Conservation (phyloP, 2,329 filamentous ascomycete genomes). For the Trichoderma sp. region DNA sequence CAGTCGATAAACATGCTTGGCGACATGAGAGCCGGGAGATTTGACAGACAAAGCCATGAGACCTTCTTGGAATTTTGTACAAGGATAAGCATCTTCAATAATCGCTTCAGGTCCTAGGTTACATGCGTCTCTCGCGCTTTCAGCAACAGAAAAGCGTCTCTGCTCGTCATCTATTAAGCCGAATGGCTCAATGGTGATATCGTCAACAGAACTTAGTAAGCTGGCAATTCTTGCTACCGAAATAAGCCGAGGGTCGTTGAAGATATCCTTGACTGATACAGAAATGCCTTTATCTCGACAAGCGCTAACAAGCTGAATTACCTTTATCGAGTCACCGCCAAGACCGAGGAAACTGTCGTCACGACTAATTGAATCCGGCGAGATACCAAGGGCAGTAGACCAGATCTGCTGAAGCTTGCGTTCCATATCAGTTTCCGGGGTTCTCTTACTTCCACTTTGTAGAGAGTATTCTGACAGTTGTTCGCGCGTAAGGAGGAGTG, state of each 20-base stretch:
- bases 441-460: neutral
- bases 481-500: neutral
- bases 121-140: neutral
- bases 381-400: neutral
- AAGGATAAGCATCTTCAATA: constrained; percentile 33
- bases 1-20: constrained; percentile 33
- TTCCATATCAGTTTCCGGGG: constrained; percentile 17
- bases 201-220: neutral
- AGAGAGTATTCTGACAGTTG: neutral
- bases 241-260: constrained; percentile 22
- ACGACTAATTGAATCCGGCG: constrained; percentile 29
- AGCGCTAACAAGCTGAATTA: constrained; percentile 24
- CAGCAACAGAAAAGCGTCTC: neutral
- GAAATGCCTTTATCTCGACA: constrained; percentile 14
- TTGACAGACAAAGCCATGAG: constrained; percentile 35
- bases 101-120: neutral
- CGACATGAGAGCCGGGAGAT: constrained; percentile 26
- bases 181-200: neutral
- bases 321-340: constrained; percentile 30
- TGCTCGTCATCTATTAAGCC: constrained; percentile 26
- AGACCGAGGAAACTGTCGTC: constrained; percentile 30
- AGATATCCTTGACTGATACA: constrained; percentile 23
- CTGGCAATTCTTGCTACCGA: neutral
- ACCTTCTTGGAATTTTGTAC: constrained; percentile 39
- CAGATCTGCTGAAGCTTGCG: constrained; percentile 11